Conservation (phyloP, 2,329 filamentous ascomycete genomes). For the Aspergillus texensis region DNA sequence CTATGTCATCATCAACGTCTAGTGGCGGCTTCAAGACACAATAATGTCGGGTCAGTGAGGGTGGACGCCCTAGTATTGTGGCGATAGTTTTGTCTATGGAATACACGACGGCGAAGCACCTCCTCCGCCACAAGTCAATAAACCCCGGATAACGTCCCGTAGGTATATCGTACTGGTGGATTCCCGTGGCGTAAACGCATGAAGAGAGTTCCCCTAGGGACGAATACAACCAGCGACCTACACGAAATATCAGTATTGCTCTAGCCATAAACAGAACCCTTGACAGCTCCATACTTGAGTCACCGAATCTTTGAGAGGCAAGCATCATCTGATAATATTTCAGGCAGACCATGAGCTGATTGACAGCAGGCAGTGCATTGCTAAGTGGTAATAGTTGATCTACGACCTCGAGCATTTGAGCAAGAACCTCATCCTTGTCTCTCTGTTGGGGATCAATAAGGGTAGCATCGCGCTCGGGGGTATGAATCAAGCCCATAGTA, state of each 20-base stretch:
- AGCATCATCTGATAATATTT: constrained; percentile 8
- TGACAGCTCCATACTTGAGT: constrained; percentile 3
- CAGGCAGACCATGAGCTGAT: background rate
- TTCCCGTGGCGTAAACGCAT: background rate
- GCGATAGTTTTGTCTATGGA: constrained; percentile 7
- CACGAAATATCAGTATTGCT: background rate
- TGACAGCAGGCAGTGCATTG: constrained; percentile 1
- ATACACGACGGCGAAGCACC: constrained; percentile 3
- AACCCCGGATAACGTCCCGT: background rate
- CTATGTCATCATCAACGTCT: constrained; percentile 5
- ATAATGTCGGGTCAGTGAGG: constrained; percentile 5
- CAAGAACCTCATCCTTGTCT: background rate
- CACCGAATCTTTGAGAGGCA: constrained; percentile 1
- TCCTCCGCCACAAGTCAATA: constrained; percentile 3
- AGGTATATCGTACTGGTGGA: background rate
- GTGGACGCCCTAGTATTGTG: constrained; percentile 6
- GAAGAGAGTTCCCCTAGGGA: background rate
- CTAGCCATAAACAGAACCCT: background rate
- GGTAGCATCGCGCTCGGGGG: background rate
- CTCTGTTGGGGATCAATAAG: background rate
- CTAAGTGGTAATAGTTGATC: background rate
- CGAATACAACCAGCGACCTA: background rate
- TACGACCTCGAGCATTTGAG: background rate
- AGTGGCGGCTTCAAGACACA: constrained; percentile 6
- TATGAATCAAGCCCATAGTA: background rate